Conservation (phyloP, 345 rosid genomes). For the Pistacia vera region DNA sequence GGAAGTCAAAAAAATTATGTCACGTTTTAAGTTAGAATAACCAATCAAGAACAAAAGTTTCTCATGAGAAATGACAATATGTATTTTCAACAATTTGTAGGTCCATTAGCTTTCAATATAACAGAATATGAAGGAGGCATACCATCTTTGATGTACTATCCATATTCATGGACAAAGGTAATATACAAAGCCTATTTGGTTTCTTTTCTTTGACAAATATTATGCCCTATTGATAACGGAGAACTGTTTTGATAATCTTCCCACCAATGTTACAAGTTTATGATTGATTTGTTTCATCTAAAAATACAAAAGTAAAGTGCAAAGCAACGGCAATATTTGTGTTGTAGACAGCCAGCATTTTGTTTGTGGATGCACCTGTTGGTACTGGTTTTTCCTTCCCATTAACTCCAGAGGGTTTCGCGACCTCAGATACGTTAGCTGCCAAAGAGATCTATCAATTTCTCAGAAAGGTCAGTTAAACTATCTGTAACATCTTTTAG, state of each 20-base stretch:
- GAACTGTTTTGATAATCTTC: neutral
- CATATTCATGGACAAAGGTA: conserved; percentile 40
- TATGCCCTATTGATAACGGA: neutral
- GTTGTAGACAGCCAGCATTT: conserved; percentile 19
- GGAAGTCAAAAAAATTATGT: too few relatives aligned
- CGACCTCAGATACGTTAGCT: conserved; percentile 28
- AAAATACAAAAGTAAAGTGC: too few relatives aligned
- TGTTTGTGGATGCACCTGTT: conserved; percentile 37
- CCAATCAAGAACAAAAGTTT: too few relatives aligned
- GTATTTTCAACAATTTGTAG: conserved; percentile 10
- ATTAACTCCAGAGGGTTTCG: conserved; percentile 22
- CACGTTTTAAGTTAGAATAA: too few relatives aligned
- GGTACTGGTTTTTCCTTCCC: conserved; percentile 40
- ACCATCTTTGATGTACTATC: conserved; percentile 25
- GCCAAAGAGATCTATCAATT: conserved; percentile 28
- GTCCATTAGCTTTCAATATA: conserved; percentile 37
- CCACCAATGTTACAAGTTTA: neutral
- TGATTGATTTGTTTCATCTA: neutral
- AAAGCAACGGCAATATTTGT: neutral
- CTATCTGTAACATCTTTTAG: neutral
- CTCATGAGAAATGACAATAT: neutral
- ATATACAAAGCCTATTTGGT: neutral
- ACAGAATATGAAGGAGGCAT: conserved; percentile 33
- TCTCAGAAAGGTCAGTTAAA: conserved; percentile 25
- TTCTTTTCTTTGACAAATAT: neutral